Evolutionary conservation across 148 eudicot genomes (phyloP).

Genomic region (Persicaria maculosa): DNA sequence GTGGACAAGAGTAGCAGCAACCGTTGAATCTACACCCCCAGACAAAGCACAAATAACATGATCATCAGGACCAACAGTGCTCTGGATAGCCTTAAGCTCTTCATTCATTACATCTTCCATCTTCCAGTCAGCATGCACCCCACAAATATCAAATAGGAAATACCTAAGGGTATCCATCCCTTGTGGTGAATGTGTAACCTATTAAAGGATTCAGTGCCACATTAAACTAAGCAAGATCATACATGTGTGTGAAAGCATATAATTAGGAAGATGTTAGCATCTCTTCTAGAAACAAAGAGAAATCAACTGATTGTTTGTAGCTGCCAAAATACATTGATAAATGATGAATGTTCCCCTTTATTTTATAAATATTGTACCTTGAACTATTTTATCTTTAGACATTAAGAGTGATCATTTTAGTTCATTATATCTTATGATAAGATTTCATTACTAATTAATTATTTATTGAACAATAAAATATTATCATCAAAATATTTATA

Average conservation of each 20-base stretch:
- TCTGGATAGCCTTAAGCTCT: constrained; percentile 60
- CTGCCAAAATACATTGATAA: neutral
- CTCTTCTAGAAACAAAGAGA: neutral
- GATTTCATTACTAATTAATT: too few species aligned
- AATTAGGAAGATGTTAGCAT: neutral
- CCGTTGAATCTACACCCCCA: constrained; percentile 98
- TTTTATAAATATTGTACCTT: too few species aligned
- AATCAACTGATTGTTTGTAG: neutral
- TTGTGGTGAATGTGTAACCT: constrained; percentile 95
- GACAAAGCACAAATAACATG: constrained; percentile 96
- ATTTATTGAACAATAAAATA: too few species aligned
- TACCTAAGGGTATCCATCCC: constrained; percentile 81
- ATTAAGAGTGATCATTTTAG: too few species aligned
- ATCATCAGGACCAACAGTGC: constrained; percentile 67
- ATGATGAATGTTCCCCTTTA: neutral
- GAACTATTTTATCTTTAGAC: too few species aligned
- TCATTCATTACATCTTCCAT: constrained; percentile 92
- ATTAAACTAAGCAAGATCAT: constrained; percentile 12
- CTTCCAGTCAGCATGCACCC: constrained; percentile 72
- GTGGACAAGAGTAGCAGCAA: constrained; percentile 96
- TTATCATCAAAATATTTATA: too few species aligned
- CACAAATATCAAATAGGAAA: constrained; percentile 82
- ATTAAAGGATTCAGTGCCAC: constrained; percentile 15
- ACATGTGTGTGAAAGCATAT: neutral
- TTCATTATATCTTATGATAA: too few species aligned